Percentiles rank a stretch among this genome's conserved stretches.
phyloP scores from a whole-genome alignment of 2,329 filamentous ascomycete species.

The Orbilia blumenaviensis region DNA sequence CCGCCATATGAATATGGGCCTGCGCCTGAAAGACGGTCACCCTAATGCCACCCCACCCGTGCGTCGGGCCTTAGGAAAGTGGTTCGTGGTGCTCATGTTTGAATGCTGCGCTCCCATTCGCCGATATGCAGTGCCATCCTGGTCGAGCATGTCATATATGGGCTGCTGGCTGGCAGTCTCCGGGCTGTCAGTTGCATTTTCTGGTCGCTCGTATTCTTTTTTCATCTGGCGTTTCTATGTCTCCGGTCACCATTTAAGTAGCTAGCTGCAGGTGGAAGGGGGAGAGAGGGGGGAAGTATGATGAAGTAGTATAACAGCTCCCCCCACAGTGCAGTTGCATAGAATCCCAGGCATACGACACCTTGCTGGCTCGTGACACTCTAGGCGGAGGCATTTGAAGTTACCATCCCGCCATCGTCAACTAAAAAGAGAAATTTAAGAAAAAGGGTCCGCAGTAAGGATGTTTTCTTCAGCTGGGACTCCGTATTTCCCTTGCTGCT shows the following conservation, averaged over 20 bases:
- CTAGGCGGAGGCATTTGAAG: background rate
- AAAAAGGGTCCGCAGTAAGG: conserved; percentile 17
- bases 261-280: background rate
- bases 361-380: conserved; percentile 24
- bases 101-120: conserved; percentile 28
- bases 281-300: conserved; percentile 17
- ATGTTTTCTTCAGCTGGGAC: too few species aligned
- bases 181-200: background rate
- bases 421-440: background rate
- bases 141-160: conserved; percentile 9
- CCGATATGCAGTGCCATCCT: background rate
- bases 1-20: background rate
- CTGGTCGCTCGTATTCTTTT: background rate
- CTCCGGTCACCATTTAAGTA: background rate
- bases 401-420: background rate
- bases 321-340: background rate
- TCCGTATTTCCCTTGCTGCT: background rate
- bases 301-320: background rate
- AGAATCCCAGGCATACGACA: conserved; percentile 9
- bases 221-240: background rate
- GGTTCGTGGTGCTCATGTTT: conserved; percentile 35
- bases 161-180: background rate
- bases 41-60: conserved; percentile 4
- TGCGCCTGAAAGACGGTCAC: background rate
- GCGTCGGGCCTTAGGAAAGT: background rate